phyloP scores from a whole-genome alignment of 805 yeast genomes.

The Metschnikowia matae region DNA sequence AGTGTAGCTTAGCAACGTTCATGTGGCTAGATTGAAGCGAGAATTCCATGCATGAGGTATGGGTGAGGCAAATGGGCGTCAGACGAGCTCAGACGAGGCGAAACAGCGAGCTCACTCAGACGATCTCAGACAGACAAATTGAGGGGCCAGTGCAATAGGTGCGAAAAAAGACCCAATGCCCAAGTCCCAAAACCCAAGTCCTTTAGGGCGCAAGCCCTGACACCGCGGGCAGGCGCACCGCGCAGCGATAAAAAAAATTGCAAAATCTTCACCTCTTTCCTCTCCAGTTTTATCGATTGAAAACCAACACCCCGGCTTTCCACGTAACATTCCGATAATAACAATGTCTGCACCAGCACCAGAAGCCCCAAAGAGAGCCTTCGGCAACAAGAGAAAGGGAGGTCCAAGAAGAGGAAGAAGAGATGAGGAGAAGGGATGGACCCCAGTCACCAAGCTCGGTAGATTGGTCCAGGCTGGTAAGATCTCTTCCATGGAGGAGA shows the following conservation, averaged over 20 bases:
- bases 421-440: conserved; percentile 98
- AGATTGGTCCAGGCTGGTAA: conserved; percentile 99
- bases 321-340: conserved; percentile 64
- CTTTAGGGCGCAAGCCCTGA: conserved; percentile 15
- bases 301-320: conserved; percentile 70
- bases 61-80: background rate
- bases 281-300: conserved; percentile 48
- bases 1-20: too few relatives aligned
- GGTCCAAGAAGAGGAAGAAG: conserved; percentile 58
- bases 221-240: background rate
- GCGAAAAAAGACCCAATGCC: background rate
- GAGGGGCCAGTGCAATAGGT: background rate
- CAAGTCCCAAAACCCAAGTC: background rate
- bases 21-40: too few relatives aligned
- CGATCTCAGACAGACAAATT: too few relatives aligned
- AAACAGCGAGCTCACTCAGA: too few relatives aligned
- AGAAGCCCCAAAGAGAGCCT: conserved; percentile 45
- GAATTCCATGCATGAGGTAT: background rate
- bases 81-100: too few relatives aligned
- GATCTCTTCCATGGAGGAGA: conserved; percentile 93
- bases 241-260: conserved; percentile 4
- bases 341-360: conserved; percentile 42
- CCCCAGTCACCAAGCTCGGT: conserved; percentile 99
- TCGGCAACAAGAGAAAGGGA: conserved; percentile 54
- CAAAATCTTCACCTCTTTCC: conserved; percentile 8